These are phyloP conservation scores for Helichrysum umbraculigerum DNA, from an alignment of 129 eudicot genomes.

Conservation along the genomic window DNA sequence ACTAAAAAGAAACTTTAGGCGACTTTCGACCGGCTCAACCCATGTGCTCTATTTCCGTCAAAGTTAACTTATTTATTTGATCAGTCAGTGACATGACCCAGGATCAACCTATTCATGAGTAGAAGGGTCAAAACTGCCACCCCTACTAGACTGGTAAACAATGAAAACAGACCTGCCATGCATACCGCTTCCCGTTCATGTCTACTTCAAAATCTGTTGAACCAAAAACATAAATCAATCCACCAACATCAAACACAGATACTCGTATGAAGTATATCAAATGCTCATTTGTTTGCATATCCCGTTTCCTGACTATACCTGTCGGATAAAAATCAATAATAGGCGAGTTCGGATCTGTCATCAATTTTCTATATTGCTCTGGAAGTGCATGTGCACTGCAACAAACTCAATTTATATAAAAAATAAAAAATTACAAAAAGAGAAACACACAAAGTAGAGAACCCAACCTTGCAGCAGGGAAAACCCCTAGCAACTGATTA, in stretches of 20 bases:
- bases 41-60: background rate
- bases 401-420: constrained; percentile 11
- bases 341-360: constrained; percentile 92
- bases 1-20: background rate
- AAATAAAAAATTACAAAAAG: background rate
- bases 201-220: constrained; percentile 85
- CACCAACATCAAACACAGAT: constrained; percentile 1
- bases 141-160: background rate
- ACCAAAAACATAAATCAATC: constrained; percentile 11
- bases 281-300: background rate
- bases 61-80: background rate
- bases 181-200: constrained; percentile 91
- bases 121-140: background rate
- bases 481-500: constrained; percentile 90
- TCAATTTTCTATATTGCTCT: constrained; percentile 72
- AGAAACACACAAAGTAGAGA: constrained; percentile 1
- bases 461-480: constrained; percentile 96
- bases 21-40: background rate
- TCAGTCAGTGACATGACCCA: background rate
- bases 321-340: constrained; percentile 87
- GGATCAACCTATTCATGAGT: background rate
- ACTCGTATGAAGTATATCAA: background rate
- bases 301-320: constrained; percentile 45
- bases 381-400: constrained; percentile 99
- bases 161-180: constrained; percentile 76